These are phyloP conservation scores for Kodamaea hsintzibuensis DNA, from an alignment of 805 yeast genomes.

Conservation along the genomic window DNA sequence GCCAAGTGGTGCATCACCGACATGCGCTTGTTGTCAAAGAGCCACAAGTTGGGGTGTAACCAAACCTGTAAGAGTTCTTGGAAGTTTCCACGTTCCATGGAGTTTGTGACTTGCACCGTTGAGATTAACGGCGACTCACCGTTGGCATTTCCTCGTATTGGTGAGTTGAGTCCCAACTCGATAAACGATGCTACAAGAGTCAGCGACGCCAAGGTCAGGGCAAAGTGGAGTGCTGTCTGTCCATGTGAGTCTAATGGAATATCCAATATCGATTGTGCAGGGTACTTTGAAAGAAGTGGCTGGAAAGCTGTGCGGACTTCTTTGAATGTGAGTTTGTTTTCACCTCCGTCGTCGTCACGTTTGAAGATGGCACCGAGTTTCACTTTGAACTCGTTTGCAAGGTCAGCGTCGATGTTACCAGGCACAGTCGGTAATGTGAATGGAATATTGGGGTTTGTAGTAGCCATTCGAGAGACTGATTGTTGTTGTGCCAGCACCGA, in stretches of 20 bases:
- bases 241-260: constrained; percentile 41
- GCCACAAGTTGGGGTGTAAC: constrained; percentile 60
- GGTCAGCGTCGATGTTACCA: constrained; percentile 27
- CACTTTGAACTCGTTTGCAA: constrained; percentile 32
- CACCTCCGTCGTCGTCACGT: constrained; percentile 28
- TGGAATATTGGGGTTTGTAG: constrained; percentile 45
- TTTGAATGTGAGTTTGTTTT: constrained; percentile 15
- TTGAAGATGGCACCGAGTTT: constrained; percentile 39
- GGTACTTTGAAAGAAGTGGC: constrained; percentile 20
- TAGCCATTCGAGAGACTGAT: not conserved
- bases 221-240: constrained; percentile 45
- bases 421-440: constrained; percentile 50
- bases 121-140: constrained; percentile 54
- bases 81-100: constrained; percentile 78
- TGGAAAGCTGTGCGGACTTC: constrained; percentile 29
- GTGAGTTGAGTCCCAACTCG: constrained; percentile 35
- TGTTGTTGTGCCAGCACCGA: not conserved
- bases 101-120: constrained; percentile 80
- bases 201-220: constrained; percentile 40
- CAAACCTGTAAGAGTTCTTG: constrained; percentile 60
- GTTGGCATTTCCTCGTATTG: constrained; percentile 37
- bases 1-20: constrained; percentile 88
- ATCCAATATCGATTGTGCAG: constrained; percentile 20
- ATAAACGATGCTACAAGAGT: constrained; percentile 37
- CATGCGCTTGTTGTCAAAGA: constrained; percentile 62